These are phyloP conservation scores for Trypanosoma rangeli DNA, from an alignment of 208 protist genomes.

Conservation along the genomic window DNA sequence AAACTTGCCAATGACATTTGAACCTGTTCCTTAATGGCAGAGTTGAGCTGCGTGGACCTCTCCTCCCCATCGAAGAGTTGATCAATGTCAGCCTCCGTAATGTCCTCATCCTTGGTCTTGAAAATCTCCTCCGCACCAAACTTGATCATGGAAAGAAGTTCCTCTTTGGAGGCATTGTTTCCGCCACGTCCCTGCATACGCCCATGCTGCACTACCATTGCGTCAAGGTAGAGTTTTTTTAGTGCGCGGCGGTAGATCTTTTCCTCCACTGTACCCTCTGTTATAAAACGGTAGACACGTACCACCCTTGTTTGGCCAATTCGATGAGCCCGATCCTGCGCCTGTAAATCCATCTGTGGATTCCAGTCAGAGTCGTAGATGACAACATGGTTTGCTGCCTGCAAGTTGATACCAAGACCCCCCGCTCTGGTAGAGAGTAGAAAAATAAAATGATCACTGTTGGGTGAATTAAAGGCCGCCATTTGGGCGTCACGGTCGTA, in stretches of 20 bases:
- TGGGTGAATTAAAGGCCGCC: slow-evolving; percentile 92
- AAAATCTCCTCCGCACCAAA: slow-evolving; percentile 98
- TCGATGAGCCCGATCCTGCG: slow-evolving; percentile 97
- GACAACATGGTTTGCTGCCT: slow-evolving; percentile 98
- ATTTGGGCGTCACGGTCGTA: slow-evolving; percentile 93
- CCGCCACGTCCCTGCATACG: slow-evolving; percentile 58
- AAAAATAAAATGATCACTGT: slow-evolving; percentile 95
- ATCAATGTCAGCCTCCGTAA: slow-evolving; percentile 99
- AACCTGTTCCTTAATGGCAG: slow-evolving; percentile 81
- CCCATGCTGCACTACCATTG: slow-evolving; percentile 98
- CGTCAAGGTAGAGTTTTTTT: slow-evolving; percentile 98
- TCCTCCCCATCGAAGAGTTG: slow-evolving; percentile 91
- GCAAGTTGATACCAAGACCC: slow-evolving; percentile 98
- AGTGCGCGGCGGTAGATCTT: slow-evolving; percentile 97
- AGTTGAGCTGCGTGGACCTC: slow-evolving; percentile 79
- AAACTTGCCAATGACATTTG: slow-evolving; percentile 93
- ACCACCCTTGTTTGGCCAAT: slow-evolving; percentile 98
- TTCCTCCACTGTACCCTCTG: slow-evolving; percentile 97
- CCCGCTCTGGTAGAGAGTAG: slow-evolving; percentile 98
- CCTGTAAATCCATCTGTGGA: slow-evolving; percentile 98
- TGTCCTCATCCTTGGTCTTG: slow-evolving; percentile 81
- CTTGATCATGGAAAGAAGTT: slow-evolving; percentile 97
- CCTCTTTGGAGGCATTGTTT: slow-evolving; percentile 87
- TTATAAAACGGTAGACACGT: slow-evolving; percentile 97
- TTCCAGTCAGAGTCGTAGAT: slow-evolving; percentile 99